Evolutionary conservation across 2,329 filamentous ascomycete genomes (phyloP), one percentile per base, ranked within the genome.

Genomic region (Alternaria angustiovoidea): DNA sequence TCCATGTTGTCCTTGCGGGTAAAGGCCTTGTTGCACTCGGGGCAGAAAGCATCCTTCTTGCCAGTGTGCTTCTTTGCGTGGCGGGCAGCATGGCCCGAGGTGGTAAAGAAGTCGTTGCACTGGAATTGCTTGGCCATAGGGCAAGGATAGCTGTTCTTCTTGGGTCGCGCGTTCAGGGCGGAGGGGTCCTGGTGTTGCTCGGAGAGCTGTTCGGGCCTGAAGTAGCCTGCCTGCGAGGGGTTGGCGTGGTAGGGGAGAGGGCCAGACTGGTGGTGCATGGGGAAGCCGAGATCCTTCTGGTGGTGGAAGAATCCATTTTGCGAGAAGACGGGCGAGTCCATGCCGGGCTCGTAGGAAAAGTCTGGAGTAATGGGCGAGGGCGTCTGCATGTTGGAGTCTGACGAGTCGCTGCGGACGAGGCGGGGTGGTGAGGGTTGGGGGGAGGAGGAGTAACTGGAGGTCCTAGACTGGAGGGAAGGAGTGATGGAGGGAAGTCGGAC

Each of bases 1-100:
- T 93, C 92, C 91, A 94, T 94, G 82, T 94, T 94, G 83, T 94
- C 91, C 69, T 90, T 89, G 65, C 91, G 89, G 11, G 90, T 93
- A 70, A 94, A 94, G 72, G 90, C 91, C 81, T 93, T 93, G 77
- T 87, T 86, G 81, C 91, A 94, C 61, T 89, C 89, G 0, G 84
- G 81, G 71, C 85, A 91, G 32, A 88, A 86, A 22, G 92, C 89
- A 14, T 88, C 88, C 81, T 94, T 94, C 79, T 92, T 91, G 49
- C 90, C 90, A 1, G 90, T 92, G 81, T 94, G 91, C 72, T 93
- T 93, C 78, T 93, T 93, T 61, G 91, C 91, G 76, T 94, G 91
- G 41, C 91, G 88, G 43, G 91, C 92, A n/a, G 92, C 91, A 71
- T 94, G 91, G 43, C 91, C 91, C 0, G 91, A 94, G 3, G 91